Conservation (phyloP, 352 stramenopile genomes). For the Pythium dissotocum region DNA sequence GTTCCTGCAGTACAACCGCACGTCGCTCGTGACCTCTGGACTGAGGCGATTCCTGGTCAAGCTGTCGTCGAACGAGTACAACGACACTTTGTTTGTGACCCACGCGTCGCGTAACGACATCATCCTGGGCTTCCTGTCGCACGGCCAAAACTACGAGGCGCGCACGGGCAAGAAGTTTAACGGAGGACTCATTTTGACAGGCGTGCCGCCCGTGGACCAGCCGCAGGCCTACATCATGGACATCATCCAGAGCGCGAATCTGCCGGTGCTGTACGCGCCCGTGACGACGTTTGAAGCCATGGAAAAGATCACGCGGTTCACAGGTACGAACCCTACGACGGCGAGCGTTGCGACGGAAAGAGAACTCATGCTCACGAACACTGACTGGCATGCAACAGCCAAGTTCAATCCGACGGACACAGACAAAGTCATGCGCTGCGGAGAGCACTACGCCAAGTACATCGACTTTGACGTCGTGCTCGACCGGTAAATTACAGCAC, state of each 20-base stretch:
- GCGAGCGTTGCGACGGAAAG: background rate
- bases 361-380: background rate
- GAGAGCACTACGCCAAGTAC: conserved; percentile 82
- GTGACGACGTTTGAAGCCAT: conserved; percentile 80
- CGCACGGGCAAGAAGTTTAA: conserved; percentile 65
- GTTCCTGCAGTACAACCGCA: conserved; percentile 79
- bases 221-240: conserved; percentile 80
- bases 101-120: conserved; percentile 91
- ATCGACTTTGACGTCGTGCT: conserved; percentile 84
- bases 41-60: conserved; percentile 84
- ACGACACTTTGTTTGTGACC: conserved; percentile 87
- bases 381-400: conserved; percentile 37
- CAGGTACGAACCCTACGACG: conserved; percentile 37
- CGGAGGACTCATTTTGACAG: conserved; percentile 90
- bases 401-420: conserved; percentile 89
- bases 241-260: conserved; percentile 59
- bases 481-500: conserved; percentile 29
- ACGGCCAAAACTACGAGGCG: conserved; percentile 75
- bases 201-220: conserved; percentile 69
- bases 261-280: conserved; percentile 76
- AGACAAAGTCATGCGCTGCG: conserved; percentile 75
- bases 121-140: conserved; percentile 86
- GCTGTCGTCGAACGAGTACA: conserved; percentile 68
- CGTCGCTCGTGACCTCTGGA: conserved; percentile 85
- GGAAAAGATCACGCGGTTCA: conserved; percentile 81